Percentiles rank a stretch among this genome's conserved stretches.
Conservation (phyloP, 2,329 filamentous ascomycete species). For the Penicillium sp. region DNA sequence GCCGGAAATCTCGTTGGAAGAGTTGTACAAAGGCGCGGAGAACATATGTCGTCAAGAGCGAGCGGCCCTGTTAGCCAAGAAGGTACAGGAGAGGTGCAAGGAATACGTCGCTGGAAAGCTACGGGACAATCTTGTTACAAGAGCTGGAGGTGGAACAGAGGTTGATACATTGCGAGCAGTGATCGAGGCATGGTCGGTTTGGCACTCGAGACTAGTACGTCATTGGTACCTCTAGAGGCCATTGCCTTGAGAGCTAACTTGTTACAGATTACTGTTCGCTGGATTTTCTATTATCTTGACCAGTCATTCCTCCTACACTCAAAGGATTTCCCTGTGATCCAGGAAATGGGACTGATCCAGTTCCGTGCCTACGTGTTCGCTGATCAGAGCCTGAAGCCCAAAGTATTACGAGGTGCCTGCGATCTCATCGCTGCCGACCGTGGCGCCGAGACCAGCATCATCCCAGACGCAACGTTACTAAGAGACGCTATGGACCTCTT, state of each 20-base stretch:
- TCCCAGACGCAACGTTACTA: slow-evolving; percentile 70
- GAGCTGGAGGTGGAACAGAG: slow-evolving; percentile 60
- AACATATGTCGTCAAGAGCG: slow-evolving; percentile 83
- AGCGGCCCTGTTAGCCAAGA: slow-evolving; percentile 70
- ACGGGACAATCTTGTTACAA: slow-evolving; percentile 63
- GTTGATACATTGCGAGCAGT: slow-evolving; percentile 68
- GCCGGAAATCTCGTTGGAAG: slow-evolving; percentile 78
- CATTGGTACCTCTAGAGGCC: background rate
- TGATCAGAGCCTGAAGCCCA: slow-evolving; percentile 58
- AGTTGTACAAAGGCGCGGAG: slow-evolving; percentile 88
- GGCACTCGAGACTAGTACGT: slow-evolving; percentile 77
- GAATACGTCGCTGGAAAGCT: slow-evolving; percentile 65
- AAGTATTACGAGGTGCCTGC: slow-evolving; percentile 73
- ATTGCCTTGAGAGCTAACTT: slow-evolving; percentile 9
- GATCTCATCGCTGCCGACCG: slow-evolving; percentile 77
- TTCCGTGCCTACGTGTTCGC: slow-evolving; percentile 71
- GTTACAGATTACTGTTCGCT: slow-evolving; percentile 73
- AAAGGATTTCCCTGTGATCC: slow-evolving; percentile 72
- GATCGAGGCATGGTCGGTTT: slow-evolving; percentile 72
- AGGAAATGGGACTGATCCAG: slow-evolving; percentile 77
- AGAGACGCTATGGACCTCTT: slow-evolving; percentile 80
- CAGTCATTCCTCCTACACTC: slow-evolving; percentile 82
- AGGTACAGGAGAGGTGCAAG: slow-evolving; percentile 70
- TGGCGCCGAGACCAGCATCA: slow-evolving; percentile 53
- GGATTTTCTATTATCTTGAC: slow-evolving; percentile 93